Evolutionary conservation across 2,329 filamentous ascomycete genomes (phyloP), one percentile per base, ranked within the genome.

Genomic region (Davidsoniella eucalypti): DNA sequence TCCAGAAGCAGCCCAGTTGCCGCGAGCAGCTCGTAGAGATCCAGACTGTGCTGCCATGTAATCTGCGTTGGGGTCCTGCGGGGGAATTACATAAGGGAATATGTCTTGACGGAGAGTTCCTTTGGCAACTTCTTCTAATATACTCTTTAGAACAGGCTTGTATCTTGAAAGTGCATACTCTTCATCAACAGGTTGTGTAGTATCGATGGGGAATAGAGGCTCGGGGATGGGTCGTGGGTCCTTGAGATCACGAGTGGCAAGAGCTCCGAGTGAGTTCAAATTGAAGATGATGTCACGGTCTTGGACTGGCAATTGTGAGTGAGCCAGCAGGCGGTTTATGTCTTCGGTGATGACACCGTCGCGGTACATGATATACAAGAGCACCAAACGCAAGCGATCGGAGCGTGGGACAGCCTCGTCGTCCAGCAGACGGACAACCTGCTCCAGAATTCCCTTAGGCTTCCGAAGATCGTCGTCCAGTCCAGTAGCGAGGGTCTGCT

Each of bases 391-490:
- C 40, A 96, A 67, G 39, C 92, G 79, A 61, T 96, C 90, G 4
- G 78, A 67, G 9, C 75, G 73, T 2, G 70, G 70, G 26, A 94
- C 75, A 23, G 75, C 75, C 12, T 87, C 82, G 58, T 95, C 87
- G 61, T 96, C 92, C 9, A 98, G 67, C n/a, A 94, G 72, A 17
- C 85, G 80, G 26, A 93, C 83, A 14, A 96, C 72, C 56, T 93
- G 80, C 56, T 92, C 86, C 25, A 88, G 78, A 45, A 94, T 67
- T 58, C 93, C 87, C 65, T 93, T 95, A 8, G 90, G 84, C 62
- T 92, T 94, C 59, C 83, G 82, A 60, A 82, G 84, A 60, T 95
- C 88, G 65, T 96, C 90, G 58, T 96, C 92, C 4, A 95, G 68
- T 0, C 92, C 92, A 0, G 92, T 96, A 8, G 88, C 84, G 56